Evolutionary conservation across 208 protist species (phyloP).

Genomic region (Wallacemonas sp.): DNA sequence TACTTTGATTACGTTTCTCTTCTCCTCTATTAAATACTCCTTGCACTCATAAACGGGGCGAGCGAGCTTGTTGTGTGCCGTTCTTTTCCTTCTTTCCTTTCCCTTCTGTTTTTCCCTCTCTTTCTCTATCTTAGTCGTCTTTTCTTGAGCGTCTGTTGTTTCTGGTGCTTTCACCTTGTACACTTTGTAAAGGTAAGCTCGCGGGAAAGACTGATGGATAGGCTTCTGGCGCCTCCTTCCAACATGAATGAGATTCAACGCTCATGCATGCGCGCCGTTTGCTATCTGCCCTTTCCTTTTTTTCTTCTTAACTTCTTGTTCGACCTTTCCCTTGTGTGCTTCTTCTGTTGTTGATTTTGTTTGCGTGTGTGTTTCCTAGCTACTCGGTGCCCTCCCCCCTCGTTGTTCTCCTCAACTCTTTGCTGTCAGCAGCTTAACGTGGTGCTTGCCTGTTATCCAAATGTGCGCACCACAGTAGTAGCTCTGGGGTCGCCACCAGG

Average conservation of each 20-base stretch:
- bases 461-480: no score
- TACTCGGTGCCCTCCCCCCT: no score
- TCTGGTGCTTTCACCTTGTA: not conserved
- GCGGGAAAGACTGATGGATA: not conserved
- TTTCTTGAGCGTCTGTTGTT: not conserved
- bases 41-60: no score
- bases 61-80: no score
- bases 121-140: not conserved
- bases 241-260: not conserved
- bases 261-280: not conserved
- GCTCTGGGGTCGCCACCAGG: no score
- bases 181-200: not conserved
- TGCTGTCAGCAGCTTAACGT: no score
- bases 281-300: conserved; percentile 7
- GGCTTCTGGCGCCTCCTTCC: not conserved
- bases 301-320: conserved; percentile 16
- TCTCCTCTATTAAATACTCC: no score
- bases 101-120: not conserved
- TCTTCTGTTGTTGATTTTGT: conserved; percentile 1
- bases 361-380: conserved; percentile 15
- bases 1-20: no score
- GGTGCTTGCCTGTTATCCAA: no score
- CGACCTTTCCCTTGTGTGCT: conserved; percentile 10
- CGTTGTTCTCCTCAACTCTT: no score
- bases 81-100: no score